Evolutionary conservation across 2,329 filamentous ascomycete species (phyloP).

Genomic region (Mycosphaerella arachidis): DNA sequence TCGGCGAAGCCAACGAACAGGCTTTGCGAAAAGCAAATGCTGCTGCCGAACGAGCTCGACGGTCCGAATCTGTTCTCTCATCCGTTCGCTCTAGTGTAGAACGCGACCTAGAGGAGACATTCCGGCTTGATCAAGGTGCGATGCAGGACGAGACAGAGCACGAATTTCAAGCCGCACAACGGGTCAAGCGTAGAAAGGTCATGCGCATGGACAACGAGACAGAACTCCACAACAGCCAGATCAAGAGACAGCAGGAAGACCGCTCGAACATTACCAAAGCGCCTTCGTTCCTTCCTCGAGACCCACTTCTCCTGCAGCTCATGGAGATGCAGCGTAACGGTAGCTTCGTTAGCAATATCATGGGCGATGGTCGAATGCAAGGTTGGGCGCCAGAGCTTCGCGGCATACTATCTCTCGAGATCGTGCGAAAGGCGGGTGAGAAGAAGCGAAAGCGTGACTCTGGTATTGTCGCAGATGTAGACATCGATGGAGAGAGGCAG

Average conservation of each 20-base stretch:
- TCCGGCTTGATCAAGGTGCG: slow-evolving; percentile 34
- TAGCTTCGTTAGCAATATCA: slow-evolving; percentile 80
- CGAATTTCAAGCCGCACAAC: slow-evolving; percentile 59
- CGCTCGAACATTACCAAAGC: slow-evolving; percentile 81
- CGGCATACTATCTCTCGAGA: slow-evolving; percentile 83
- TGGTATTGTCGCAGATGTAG: slow-evolving; percentile 66
- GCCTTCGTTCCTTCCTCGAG: slow-evolving; percentile 76
- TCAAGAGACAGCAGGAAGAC: slow-evolving; percentile 82
- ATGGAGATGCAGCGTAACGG: slow-evolving; percentile 90
- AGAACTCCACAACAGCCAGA: slow-evolving; percentile 68
- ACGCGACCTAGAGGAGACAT: slow-evolving; percentile 62
- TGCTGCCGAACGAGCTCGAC: slow-evolving; percentile 34
- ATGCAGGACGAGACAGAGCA: slow-evolving; percentile 41
- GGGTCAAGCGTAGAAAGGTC: slow-evolving; percentile 74
- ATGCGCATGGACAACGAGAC: slow-evolving; percentile 78
- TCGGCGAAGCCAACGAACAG: slow-evolving; percentile 39
- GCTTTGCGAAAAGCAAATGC: slow-evolving; percentile 42
- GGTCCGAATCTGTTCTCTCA: slow-evolving; percentile 53
- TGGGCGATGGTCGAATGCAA: slow-evolving; percentile 68
- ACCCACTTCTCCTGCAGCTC: slow-evolving; percentile 79
- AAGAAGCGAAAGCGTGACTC: slow-evolving; percentile 92
- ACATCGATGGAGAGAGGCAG: slow-evolving; percentile 44
- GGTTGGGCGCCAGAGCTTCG: slow-evolving; percentile 90
- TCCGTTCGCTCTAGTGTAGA: slow-evolving; percentile 49
- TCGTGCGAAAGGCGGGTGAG: slow-evolving; percentile 70